Evolutionary conservation across 306 rosid genomes (phyloP).

Genomic region (Urtica urens): DNA sequence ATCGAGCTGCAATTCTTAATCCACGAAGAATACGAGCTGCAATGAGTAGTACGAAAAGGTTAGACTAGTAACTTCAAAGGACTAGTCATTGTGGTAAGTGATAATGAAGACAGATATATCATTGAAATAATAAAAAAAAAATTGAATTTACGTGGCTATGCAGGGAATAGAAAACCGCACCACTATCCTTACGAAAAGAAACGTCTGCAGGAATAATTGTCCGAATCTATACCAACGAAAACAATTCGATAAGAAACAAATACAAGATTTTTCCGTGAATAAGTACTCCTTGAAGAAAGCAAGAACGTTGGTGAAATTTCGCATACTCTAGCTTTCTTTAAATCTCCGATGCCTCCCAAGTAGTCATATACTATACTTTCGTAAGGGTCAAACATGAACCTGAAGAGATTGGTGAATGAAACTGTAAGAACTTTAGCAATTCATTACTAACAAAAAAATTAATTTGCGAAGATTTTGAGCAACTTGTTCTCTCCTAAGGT

Average conservation of each 20-base stretch:
- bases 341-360: conserved; percentile 77
- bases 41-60: conserved; percentile 17
- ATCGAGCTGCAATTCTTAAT: conserved; percentile 79
- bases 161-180: conserved; percentile 27
- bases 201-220: conserved; percentile 57
- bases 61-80: conserved; percentile 5
- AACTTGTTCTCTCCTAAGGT: no score
- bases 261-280: no score
- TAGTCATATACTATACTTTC: conserved; percentile 58
- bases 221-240: conserved; percentile 55
- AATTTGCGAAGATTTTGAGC: no score
- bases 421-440: background rate
- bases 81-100: background rate
- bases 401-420: conserved; percentile 23
- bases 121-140: background rate
- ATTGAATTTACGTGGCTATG: background rate
- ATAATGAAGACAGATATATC: background rate
- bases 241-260: conserved; percentile 20
- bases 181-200: conserved; percentile 83
- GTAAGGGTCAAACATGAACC: conserved; percentile 82
- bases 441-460: background rate
- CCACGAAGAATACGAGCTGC: conserved; percentile 90
- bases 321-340: conserved; percentile 56
- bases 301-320: conserved; percentile 23
- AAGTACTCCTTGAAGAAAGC: no score